These are phyloP conservation scores for Entophlyctis luteolus DNA, from an alignment of 192 early-diverging fungal species.

Conservation along the genomic window DNA sequence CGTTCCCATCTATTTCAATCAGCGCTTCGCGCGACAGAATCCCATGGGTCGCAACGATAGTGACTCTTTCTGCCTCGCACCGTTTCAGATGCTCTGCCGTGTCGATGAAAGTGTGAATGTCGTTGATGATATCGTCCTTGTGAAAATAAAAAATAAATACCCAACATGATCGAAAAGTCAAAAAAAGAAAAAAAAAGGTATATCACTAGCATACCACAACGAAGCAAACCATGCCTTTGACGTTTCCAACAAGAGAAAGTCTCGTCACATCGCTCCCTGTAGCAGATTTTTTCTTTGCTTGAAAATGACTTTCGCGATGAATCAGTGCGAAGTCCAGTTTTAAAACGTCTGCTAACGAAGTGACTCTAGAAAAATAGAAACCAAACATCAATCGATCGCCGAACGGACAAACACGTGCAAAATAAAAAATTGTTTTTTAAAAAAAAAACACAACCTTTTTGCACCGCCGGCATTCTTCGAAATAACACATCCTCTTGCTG, in stretches of 20 bases:
- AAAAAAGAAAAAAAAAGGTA: not conserved
- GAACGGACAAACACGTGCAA: not conserved
- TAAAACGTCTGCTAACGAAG: conserved; percentile 88
- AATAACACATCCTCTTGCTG: conserved; percentile 71
- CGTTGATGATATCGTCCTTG: conserved; percentile 92
- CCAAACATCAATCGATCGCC: not conserved
- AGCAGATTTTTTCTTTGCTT: conserved; percentile 23
- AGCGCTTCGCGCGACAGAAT: conserved; percentile 86
- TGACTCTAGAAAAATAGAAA: conserved; percentile 64
- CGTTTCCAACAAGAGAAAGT: conserved; percentile 56
- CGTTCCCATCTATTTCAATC: conserved; percentile 75
- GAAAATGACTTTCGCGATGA: conserved; percentile 73
- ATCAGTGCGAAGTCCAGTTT: conserved; percentile 94
- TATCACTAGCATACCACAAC: conserved; percentile 34
- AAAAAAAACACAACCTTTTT: conserved; percentile 62
- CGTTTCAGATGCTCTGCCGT: conserved; percentile 85
- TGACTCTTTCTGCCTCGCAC: conserved; percentile 79
- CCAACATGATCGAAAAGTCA: not conserved
- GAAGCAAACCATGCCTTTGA: conserved; percentile 49
- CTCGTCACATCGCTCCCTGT: conserved; percentile 23
- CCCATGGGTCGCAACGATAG: conserved; percentile 92
- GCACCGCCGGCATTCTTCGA: conserved; percentile 94
- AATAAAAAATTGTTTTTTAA: not conserved
- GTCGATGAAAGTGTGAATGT: conserved; percentile 83
- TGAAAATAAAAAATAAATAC: not conserved